Conservation (phyloP, 495 filamentous ascomycete genomes). For the Pseudoneurospora amorphoporcata region DNA sequence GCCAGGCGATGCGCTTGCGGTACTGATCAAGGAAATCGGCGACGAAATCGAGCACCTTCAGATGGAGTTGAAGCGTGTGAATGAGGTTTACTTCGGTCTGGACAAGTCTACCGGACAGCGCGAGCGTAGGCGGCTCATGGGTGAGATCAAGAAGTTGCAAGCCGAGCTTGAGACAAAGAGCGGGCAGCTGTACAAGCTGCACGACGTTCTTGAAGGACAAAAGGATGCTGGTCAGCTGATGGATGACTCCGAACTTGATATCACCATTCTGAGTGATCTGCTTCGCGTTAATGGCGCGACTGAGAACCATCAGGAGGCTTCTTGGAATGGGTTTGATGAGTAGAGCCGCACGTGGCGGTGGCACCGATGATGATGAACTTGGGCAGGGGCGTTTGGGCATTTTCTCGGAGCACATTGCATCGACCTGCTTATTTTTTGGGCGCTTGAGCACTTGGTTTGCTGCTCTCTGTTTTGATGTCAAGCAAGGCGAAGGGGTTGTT, state of each 20-base stretch:
- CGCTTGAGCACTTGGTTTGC: neutral
- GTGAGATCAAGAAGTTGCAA: constrained; percentile 53
- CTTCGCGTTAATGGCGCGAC: constrained; percentile 9
- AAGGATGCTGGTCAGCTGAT: constrained; percentile 56
- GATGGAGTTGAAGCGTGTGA: constrained; percentile 48
- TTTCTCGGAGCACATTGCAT: neutral
- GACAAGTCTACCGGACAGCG: constrained; percentile 58
- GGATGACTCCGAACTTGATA: constrained; percentile 54
- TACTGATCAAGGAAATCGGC: constrained; percentile 65
- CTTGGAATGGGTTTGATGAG: constrained; percentile 32
- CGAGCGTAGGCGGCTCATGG: constrained; percentile 53
- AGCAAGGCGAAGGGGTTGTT: neutral
- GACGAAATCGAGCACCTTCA: constrained; percentile 80
- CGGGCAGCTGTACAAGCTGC: constrained; percentile 81
- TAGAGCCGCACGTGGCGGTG: neutral
- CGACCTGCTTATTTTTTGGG: neutral
- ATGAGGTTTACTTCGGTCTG: constrained; percentile 52
- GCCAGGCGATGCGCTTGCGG: constrained; percentile 66
- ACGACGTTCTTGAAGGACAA: constrained; percentile 82
- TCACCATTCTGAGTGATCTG: constrained; percentile 41
- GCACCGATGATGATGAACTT: neutral
- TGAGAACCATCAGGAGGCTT: neutral
- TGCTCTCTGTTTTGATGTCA: neutral
- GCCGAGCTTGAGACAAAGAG: constrained; percentile 63
- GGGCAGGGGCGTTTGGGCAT: neutral